Percentiles rank a stretch among this genome's conserved stretches.
Evolutionary conservation across 768 basidiomycete species (phyloP).

Genomic region (Panaeolus papilionaceus): DNA sequence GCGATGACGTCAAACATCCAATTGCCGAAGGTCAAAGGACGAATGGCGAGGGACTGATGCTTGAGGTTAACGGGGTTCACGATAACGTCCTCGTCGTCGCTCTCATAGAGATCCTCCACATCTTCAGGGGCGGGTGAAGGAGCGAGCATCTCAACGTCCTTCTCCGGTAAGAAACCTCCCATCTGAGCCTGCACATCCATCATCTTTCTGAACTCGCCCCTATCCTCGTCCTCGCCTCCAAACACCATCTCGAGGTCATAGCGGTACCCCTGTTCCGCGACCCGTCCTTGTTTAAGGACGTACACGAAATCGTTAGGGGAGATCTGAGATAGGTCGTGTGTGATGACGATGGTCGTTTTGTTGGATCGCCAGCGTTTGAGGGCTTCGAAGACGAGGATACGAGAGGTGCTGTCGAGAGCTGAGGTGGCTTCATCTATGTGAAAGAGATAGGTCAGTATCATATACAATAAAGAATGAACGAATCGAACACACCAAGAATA

Average conservation of each 20-base stretch:
- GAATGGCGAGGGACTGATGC: conserved; percentile 52
- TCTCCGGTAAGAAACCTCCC: conserved; percentile 56
- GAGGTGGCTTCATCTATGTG: conserved; percentile 78
- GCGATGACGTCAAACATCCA: conserved; percentile 88
- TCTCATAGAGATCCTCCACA: conserved; percentile 53
- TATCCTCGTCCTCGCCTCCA: conserved; percentile 26
- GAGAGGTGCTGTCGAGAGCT: conserved; percentile 85
- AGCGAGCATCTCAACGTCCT: conserved; percentile 31
- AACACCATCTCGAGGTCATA: conserved; percentile 68
- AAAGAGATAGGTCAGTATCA: too few species aligned
- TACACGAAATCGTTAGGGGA: conserved; percentile 83
- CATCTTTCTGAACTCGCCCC: conserved; percentile 79
- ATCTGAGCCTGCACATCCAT: conserved; percentile 57
- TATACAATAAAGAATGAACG: too few species aligned
- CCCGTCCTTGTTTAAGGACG: conserved; percentile 79
- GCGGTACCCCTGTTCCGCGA: conserved; percentile 90
- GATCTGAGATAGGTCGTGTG: conserved; percentile 93
- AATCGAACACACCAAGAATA: conserved; percentile 74
- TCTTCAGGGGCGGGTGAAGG: conserved; percentile 37
- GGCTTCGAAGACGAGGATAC: conserved; percentile 83
- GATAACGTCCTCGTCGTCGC: conserved; percentile 48
- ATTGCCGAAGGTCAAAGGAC: conserved; percentile 69
- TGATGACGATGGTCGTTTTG: conserved; percentile 92
- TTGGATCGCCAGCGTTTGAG: conserved; percentile 71
- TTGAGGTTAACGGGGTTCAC: conserved; percentile 36